These are phyloP conservation scores for Coemansia sp. DNA, from an alignment of 192 early-diverging fungal genomes.

Conservation along the genomic window DNA sequence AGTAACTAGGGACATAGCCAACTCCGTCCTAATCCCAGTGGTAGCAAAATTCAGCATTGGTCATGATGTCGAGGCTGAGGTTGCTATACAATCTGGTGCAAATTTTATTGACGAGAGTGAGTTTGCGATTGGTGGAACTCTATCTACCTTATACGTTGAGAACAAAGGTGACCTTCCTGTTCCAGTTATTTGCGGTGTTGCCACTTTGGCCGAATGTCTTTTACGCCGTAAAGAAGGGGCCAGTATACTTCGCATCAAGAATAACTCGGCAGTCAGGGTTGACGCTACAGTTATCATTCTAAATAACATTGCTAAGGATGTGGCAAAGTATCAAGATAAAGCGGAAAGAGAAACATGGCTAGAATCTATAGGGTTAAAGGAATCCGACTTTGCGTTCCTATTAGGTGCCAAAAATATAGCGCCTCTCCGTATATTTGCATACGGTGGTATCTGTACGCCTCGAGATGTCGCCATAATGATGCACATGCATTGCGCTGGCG, in stretches of 20 bases:
- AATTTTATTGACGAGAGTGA: constrained; percentile 29
- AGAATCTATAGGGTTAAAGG: neutral
- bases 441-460: neutral
- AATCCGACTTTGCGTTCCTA: neutral
- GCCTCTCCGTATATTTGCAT: neutral
- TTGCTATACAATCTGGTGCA: constrained; percentile 1
- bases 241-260: neutral
- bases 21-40: constrained; percentile 91
- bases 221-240: neutral
- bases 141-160: neutral
- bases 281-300: neutral
- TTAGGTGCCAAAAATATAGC: neutral
- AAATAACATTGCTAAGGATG: neutral
- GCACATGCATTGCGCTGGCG: neutral
- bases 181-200: neutral
- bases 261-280: neutral
- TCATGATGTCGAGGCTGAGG: constrained; percentile 92
- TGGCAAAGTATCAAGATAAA: neutral
- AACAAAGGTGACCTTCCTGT: neutral
- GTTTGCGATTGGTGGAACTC: neutral
- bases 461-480: constrained; percentile 4
- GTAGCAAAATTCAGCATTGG: constrained; percentile 97
- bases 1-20: constrained; percentile 92
- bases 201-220: neutral
- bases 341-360: neutral